Evolutionary conservation across 768 basidiomycete genomes (phyloP).

Genomic region (Suillus plorans): DNA sequence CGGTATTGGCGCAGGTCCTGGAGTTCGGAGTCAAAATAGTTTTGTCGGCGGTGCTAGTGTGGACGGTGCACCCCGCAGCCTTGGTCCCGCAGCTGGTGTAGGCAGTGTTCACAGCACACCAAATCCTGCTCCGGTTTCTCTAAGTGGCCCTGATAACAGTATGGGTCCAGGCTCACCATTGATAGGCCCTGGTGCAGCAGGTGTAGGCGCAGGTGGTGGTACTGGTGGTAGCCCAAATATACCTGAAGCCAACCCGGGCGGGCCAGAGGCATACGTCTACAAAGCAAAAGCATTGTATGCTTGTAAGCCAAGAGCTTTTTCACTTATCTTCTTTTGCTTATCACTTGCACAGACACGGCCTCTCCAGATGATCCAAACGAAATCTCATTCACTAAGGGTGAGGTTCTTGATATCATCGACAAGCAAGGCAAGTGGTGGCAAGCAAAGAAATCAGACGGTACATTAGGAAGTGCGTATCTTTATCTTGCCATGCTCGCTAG

Average conservation of each 20-base stretch:
- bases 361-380: constrained; percentile 95
- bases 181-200: constrained; percentile 61
- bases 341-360: constrained; percentile 69
- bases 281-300: constrained; percentile 89
- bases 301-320: constrained; percentile 51
- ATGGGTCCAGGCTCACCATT: constrained; percentile 61
- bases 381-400: constrained; percentile 90
- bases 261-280: constrained; percentile 55
- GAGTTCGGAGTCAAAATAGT: constrained; percentile 42
- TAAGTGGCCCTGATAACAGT: constrained; percentile 45
- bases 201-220: constrained; percentile 55
- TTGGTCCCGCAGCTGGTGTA: constrained; percentile 45
- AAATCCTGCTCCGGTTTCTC: constrained; percentile 30
- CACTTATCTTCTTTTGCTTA: constrained; percentile 20
- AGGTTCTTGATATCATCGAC: constrained; percentile 89
- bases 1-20: constrained; percentile 42
- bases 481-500: background rate
- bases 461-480: constrained; percentile 66
- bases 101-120: constrained; percentile 60
- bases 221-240: constrained; percentile 19
- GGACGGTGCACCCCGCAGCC: constrained; percentile 52
- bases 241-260: constrained; percentile 29
- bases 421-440: constrained; percentile 96
- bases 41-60: constrained; percentile 44
- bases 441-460: constrained; percentile 75